Conservation (phyloP, 2,329 filamentous ascomycete genomes). For the Sclerotinia glacialis region DNA sequence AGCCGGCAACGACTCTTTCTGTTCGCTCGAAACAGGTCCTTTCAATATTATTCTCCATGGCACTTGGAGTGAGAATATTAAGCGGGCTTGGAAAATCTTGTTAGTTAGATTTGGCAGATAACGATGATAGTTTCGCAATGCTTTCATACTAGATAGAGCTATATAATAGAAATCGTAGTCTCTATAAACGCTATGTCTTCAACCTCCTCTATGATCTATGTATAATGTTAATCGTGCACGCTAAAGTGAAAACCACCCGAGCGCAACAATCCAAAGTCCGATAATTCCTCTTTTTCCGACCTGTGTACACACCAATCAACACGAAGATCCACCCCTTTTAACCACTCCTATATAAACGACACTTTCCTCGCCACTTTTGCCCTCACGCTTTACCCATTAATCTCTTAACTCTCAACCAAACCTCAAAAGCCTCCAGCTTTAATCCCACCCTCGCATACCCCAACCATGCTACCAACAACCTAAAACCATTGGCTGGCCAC, state of each 20-base stretch:
- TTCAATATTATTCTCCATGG: not conserved
- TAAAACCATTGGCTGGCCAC: conserved; percentile 55
- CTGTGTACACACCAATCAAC: not conserved
- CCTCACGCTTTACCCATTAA: conserved; percentile 37
- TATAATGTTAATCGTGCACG: not conserved
- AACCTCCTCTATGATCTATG: not conserved
- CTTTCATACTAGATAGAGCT: not conserved
- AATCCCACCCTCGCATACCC: conserved; percentile 58
- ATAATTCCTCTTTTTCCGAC: not conserved
- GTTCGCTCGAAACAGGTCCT: conserved; percentile 25
- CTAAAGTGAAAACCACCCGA: not conserved
- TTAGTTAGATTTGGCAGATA: not conserved
- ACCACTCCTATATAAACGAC: not conserved
- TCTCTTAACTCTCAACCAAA: conserved; percentile 57
- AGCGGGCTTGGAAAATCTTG: not conserved
- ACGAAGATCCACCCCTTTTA: not conserved
- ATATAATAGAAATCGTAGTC: not conserved
- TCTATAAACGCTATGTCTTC: not conserved
- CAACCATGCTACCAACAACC: conserved; percentile 55
- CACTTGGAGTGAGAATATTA: not conserved
- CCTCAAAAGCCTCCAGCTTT: conserved; percentile 62
- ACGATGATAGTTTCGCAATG: not conserved
- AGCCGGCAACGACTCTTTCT: conserved; percentile 24
- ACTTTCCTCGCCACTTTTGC: not conserved
- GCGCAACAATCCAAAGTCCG: not conserved